Base-by-base conservation (phyloP, 768 basidiomycete genomes). In the Tulasnella sp. region DNA sequence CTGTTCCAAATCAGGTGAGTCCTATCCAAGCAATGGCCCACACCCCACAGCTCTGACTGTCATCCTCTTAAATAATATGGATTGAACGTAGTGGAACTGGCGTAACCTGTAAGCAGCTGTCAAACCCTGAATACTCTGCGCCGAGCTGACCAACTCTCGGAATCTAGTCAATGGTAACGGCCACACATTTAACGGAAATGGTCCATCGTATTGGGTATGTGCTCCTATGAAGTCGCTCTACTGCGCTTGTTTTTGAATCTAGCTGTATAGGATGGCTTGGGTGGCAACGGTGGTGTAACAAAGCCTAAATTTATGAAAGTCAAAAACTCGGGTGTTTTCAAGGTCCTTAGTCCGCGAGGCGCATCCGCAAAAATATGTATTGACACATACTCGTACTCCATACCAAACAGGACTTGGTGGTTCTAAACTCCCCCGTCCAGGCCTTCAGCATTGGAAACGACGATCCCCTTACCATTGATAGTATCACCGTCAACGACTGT, bases 401-500 rank as follows among this genome's bases (percentile, higher is more conserved):
- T 8, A 27, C 15, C 19, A 3, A 29, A 4, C 63, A 76, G 70
- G 65, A 71, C 42, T 63, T 74, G n/a, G 64, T 70, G 12, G 68
- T 74, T 7, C 45, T 73, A 27, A 76, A 78, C 64, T 70, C 73
- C 8, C 76, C 78, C 7, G 64, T 64, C n/a, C 70, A 68, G 3
- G 63, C 63, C 45, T 70, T 72, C 63, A 51, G 69, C 29, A 61
- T 75, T 44, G 61, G 49, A 19, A 71, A 70, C 65, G 27, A 50
- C 42, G 69, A 63, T 11, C 50, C 67, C 0, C 53, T 73, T 70
- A 65, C 73, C 15, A 77, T 85, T 66, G 73, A 74, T 1, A 67
- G 70, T 41, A 66, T 79, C 24, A 74, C 66, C 17, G 74, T 85
- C 57, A 81, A 84, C 61, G 72, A 84, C 61, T 80, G 82, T 83